These are phyloP conservation scores for Phylloporus arenicola DNA, from an alignment of 768 basidiomycete genomes.

Conservation along the genomic window DNA sequence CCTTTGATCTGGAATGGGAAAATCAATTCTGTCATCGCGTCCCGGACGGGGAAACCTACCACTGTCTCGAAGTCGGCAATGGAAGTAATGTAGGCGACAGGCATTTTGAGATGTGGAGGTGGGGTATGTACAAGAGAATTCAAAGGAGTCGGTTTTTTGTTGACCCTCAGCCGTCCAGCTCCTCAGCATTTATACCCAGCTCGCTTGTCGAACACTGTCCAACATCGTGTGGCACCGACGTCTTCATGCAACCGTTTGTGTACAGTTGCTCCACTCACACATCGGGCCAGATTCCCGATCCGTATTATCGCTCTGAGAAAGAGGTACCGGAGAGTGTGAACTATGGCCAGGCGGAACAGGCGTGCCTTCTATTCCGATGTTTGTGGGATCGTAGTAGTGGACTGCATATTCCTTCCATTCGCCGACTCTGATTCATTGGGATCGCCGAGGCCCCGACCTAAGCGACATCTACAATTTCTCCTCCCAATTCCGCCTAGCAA, in stretches of 20 bases:
- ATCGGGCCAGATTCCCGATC: conserved; percentile 22
- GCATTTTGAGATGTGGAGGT: conserved; percentile 12
- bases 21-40: conserved; percentile 7
- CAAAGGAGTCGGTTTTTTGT: conserved; percentile 10
- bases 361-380: conserved; percentile 28
- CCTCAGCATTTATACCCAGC: conserved; percentile 25
- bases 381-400: conserved; percentile 23
- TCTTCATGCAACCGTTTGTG: conserved; percentile 9
- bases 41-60: conserved; percentile 9
- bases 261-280: conserved; percentile 16
- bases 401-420: conserved; percentile 17
- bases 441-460: conserved; percentile 16
- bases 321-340: conserved; percentile 15
- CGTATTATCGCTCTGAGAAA: conserved; percentile 9
- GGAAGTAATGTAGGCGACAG: conserved; percentile 23
- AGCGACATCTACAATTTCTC: not conserved
- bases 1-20: conserved; percentile 14
- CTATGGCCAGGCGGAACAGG: conserved; percentile 25
- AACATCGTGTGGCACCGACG: conserved; percentile 12
- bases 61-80: conserved; percentile 22
- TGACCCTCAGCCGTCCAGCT: conserved; percentile 11
- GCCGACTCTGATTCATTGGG: conserved; percentile 10
- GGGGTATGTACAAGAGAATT: conserved; percentile 11
- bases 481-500: not conserved
- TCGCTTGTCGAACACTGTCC: conserved; percentile 13